Conservation (phyloP, 331 rosid genomes). For the Quercus phellos region DNA sequence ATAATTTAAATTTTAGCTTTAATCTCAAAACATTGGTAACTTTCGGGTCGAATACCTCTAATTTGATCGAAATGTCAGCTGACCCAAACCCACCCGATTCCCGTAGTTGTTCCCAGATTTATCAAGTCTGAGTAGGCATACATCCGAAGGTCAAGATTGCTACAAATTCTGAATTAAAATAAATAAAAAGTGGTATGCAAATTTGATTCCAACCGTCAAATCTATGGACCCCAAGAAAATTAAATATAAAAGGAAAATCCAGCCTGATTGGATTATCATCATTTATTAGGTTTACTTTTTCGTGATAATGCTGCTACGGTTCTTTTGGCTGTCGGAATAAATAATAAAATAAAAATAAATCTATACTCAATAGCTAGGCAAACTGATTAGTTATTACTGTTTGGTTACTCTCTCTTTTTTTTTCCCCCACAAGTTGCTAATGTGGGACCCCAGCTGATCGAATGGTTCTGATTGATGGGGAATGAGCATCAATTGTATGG, state of each 20-base stretch:
- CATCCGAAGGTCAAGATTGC: background rate
- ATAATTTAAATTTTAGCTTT: no score
- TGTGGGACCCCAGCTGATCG: constrained; percentile 24
- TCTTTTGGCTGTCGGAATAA: constrained; percentile 18
- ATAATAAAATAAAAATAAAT: background rate
- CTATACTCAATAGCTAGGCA: background rate
- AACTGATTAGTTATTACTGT: background rate
- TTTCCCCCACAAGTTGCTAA: background rate
- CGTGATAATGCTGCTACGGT: constrained; percentile 8
- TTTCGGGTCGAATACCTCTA: no score
- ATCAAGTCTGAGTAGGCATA: background rate
- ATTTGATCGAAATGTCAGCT: no score
- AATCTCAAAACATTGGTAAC: no score
- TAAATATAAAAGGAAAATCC: constrained; percentile 19
- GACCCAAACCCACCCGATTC: no score
- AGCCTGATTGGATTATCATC: constrained; percentile 11
- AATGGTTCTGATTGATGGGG: constrained; percentile 33
- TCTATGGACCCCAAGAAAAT: constrained; percentile 17
- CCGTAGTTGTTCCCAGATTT: background rate
- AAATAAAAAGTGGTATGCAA: background rate
- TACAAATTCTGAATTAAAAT: constrained; percentile 1
- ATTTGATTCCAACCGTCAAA: constrained; percentile 8
- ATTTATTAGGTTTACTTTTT: constrained; percentile 11
- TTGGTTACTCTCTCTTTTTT: background rate
- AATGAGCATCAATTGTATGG: constrained; percentile 31